phyloP scores from a whole-genome alignment of 1,139 yeast species.

The Protomyces macrosporus region DNA sequence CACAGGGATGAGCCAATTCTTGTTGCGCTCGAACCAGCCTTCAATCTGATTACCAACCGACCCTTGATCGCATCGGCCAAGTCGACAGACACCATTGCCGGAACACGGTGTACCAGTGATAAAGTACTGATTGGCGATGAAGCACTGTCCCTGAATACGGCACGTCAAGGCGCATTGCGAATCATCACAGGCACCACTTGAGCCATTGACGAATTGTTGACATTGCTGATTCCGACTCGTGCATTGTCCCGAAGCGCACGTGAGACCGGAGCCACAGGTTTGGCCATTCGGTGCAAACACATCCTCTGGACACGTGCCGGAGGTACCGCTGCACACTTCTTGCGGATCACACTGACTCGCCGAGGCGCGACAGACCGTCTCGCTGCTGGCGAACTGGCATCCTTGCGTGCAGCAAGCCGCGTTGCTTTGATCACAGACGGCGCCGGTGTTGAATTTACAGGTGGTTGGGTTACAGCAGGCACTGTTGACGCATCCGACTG shows the following conservation, averaged over 20 bases:
- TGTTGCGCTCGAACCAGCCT: constrained; percentile 34
- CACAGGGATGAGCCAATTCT: constrained; percentile 34
- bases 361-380: constrained; percentile 38
- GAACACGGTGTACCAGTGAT: constrained; percentile 43
- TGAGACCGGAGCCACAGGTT: constrained; percentile 35
- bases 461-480: constrained; percentile 42
- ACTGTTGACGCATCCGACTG: constrained; percentile 38
- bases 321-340: constrained; percentile 40
- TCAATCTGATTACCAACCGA: constrained; percentile 28
- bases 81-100: constrained; percentile 37
- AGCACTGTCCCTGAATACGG: constrained; percentile 36
- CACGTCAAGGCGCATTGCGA: constrained; percentile 39
- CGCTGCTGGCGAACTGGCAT: constrained; percentile 38
- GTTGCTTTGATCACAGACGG: constrained; percentile 41
- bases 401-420: constrained; percentile 38
- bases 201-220: constrained; percentile 30
- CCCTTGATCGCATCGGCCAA: constrained; percentile 38
- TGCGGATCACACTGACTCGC: constrained; percentile 42
- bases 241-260: constrained; percentile 42
- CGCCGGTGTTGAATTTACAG: constrained; percentile 38
- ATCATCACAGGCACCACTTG: constrained; percentile 36
- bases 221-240: constrained; percentile 40
- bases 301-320: constrained; percentile 40
- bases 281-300: constrained; percentile 36
- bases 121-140: constrained; percentile 38